A percentile compares a stretch with the other conserved stretches of the same genome.
Conservation (phyloP, 352 stramenopile genomes). For the Globisporangium okanoganense region DNA sequence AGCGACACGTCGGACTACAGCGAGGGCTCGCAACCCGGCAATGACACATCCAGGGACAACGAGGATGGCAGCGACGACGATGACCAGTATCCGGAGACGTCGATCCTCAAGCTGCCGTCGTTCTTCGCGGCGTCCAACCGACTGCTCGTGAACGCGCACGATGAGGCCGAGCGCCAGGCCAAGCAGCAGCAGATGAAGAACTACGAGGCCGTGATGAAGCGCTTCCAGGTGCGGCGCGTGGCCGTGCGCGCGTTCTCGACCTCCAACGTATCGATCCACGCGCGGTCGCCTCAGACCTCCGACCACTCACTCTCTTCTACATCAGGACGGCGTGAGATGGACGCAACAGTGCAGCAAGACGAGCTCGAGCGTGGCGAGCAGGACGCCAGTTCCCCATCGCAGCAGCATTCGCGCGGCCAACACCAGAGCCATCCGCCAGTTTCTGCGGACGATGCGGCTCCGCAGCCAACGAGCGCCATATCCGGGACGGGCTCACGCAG, state of each 20-base stretch:
- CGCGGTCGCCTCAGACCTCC: not conserved
- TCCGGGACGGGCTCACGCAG: not conserved
- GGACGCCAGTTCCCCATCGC: not conserved
- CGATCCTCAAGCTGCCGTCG: not conserved
- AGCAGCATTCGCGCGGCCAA: not conserved
- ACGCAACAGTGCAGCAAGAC: not conserved
- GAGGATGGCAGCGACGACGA: not conserved
- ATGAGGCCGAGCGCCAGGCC: not conserved
- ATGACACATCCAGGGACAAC: not conserved
- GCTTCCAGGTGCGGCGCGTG: slow-evolving; percentile 4
- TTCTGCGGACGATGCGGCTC: no score
- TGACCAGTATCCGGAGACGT: not conserved
- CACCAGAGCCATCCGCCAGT: not conserved
- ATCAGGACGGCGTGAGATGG: not conserved
- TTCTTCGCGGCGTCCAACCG: not conserved
- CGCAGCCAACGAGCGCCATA: not conserved
- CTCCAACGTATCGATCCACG: not conserved
- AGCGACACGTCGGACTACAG: not conserved
- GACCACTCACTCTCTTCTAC: not conserved
- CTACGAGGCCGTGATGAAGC: slow-evolving; percentile 8
- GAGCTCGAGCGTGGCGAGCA: not conserved
- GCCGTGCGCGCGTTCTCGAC: slow-evolving; percentile 1
- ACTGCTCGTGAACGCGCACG: not conserved
- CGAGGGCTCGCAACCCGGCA: no score
- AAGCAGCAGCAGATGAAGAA: not conserved